Conservation (phyloP, 352 stramenopile species). For the Pythium insidiosum region DNA sequence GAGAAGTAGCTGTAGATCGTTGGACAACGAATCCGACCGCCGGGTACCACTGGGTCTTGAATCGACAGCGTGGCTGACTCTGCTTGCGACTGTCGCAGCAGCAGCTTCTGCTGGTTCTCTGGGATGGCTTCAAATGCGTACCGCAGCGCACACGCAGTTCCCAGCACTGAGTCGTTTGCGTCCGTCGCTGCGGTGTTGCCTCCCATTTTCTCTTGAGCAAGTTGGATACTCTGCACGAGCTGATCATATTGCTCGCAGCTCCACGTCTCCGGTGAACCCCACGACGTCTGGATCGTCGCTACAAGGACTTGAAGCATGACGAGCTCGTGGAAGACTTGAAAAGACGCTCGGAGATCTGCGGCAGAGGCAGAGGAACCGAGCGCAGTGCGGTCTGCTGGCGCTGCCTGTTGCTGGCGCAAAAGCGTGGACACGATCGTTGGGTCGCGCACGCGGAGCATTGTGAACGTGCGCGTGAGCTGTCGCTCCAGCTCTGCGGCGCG, state of each 20-base stretch:
- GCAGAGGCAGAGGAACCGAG: conserved; percentile 10
- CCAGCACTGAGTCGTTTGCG: conserved; percentile 25
- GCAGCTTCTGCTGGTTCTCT: conserved; percentile 39
- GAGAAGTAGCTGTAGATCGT: conserved; percentile 72
- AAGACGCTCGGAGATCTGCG: conserved; percentile 46
- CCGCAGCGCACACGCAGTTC: conserved; percentile 39
- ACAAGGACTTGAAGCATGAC: conserved; percentile 54
- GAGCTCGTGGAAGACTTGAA: conserved; percentile 66
- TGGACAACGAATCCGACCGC: conserved; percentile 32
- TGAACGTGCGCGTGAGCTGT: conserved; percentile 16
- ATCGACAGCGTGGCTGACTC: not conserved
- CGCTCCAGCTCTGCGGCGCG: conserved; percentile 46
- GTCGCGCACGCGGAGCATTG: conserved; percentile 21
- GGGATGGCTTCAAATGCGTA: conserved; percentile 65
- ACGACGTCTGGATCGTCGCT: conserved; percentile 25
- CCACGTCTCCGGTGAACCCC: conserved; percentile 41
- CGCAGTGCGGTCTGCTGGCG: not conserved
- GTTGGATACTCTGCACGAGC: conserved; percentile 44
- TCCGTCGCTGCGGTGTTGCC: conserved; percentile 3
- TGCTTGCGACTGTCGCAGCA: conserved; percentile 1
- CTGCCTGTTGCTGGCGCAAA: conserved; percentile 4
- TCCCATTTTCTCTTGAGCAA: conserved; percentile 39
- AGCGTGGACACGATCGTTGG: conserved; percentile 18
- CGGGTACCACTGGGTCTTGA: not conserved
- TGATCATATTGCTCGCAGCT: conserved; percentile 46